A percentile compares a stretch with the other conserved stretches of the same genome.
phyloP scores from a whole-genome alignment of 176 grass and related monocot species.

The Paspalum notatum region DNA sequence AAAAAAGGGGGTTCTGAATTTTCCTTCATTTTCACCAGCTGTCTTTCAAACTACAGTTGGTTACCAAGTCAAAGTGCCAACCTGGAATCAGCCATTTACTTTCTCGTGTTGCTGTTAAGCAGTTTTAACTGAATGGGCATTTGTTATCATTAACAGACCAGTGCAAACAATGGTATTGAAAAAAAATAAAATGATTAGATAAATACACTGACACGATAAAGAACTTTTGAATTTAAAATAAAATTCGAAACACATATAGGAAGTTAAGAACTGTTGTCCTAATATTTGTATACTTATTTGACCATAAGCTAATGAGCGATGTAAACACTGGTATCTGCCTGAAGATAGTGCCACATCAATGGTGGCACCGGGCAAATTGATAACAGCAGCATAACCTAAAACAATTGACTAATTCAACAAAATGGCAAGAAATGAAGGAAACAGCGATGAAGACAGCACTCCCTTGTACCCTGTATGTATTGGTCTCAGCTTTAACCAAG shows the following conservation, averaged over 20 bases:
- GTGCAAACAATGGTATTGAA: not conserved
- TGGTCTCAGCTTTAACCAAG: not conserved
- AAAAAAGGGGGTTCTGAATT: not conserved
- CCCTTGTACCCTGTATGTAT: not conserved
- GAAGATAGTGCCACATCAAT: not conserved
- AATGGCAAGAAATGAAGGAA: not conserved
- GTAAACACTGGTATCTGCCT: not conserved
- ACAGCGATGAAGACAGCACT: not conserved
- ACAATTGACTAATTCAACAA: slow-evolving; percentile 1
- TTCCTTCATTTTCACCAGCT: not conserved
- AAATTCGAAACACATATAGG: not conserved
- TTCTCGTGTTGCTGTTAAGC: not conserved
- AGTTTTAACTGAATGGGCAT: not conserved
- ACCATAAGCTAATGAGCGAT: slow-evolving; percentile 10
- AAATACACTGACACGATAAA: not conserved
- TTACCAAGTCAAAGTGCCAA: not conserved
- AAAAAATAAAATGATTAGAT: slow-evolving; percentile 5
- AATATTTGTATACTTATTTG: not conserved
- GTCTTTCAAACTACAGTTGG: not conserved
- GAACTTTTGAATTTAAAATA: not conserved
- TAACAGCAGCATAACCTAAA: not conserved
- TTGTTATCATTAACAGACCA: not conserved
- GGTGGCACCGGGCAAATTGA: not conserved
- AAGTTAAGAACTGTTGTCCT: not conserved
- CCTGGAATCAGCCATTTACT: not conserved